Percentiles rank a stretch among this genome's conserved stretches.
phyloP scores from a whole-genome alignment of 108 stramenopile genomes.

The Craspedostauros australis region DNA sequence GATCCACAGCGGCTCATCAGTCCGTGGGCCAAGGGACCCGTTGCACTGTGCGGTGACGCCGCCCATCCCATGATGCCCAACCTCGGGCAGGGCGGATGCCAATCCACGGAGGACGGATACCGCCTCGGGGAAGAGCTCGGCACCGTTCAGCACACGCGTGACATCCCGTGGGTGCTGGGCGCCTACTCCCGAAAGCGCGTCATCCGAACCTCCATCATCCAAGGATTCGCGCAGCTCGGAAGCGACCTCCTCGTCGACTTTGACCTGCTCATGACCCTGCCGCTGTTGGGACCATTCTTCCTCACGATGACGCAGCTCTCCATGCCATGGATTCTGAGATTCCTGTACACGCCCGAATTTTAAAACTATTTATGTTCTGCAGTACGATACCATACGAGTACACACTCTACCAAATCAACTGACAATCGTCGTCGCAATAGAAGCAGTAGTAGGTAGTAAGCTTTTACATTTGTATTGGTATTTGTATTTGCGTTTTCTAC shows the following conservation, averaged over 20 bases:
- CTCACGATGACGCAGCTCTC: constrained; percentile 84
- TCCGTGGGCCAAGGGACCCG: constrained; percentile 86
- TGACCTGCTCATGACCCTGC: constrained; percentile 93
- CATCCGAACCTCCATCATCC: constrained; percentile 78
- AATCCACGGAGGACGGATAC: constrained; percentile 95
- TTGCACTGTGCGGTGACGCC: constrained; percentile 93
- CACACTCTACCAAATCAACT: too few relatives aligned
- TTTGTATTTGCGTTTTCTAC: too few relatives aligned
- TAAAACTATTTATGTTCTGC: too few relatives aligned
- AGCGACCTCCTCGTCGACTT: constrained; percentile 88
- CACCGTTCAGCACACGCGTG: constrained; percentile 62
- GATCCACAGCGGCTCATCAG: constrained; percentile 52
- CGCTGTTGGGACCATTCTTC: constrained; percentile 88
- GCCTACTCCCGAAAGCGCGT: constrained; percentile 68
- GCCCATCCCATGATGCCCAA: constrained; percentile 95
- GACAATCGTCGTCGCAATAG: too few relatives aligned
- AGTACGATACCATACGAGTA: too few relatives aligned
- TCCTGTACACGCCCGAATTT: constrained; percentile 85
- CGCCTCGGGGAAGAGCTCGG: constrained; percentile 87
- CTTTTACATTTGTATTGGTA: too few relatives aligned
- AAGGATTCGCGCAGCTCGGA: constrained; percentile 83
- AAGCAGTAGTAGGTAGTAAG: too few relatives aligned
- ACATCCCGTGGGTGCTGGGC: constrained; percentile 58
- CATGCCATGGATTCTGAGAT: constrained; percentile 87
- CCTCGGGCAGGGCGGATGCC: constrained; percentile 94